Percentiles rank a stretch among this genome's conserved stretches.
Conservation (phyloP, 2,329 filamentous ascomycete genomes). For the Shiraia bambusicola region DNA sequence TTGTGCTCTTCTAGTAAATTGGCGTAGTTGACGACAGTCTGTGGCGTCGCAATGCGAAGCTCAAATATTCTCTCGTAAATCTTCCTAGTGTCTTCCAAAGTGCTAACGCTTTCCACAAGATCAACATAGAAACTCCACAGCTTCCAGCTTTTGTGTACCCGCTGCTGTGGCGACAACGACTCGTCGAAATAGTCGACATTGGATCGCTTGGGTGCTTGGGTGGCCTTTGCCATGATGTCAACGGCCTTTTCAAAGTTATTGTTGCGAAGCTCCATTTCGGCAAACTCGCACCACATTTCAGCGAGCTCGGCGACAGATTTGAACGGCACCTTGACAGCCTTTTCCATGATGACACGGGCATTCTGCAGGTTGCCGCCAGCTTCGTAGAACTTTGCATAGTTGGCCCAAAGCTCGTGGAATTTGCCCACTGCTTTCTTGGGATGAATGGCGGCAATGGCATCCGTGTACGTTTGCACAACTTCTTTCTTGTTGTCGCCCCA, state of each 20-base stretch:
- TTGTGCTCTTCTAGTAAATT: conserved; percentile 91
- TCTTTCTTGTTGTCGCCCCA: conserved; percentile 94
- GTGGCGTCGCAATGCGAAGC: conserved; percentile 93
- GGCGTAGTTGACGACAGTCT: conserved; percentile 98
- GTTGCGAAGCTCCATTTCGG: conserved; percentile 93
- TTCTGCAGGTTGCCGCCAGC: conserved; percentile 78
- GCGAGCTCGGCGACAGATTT: conserved; percentile 96
- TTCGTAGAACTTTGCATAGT: conserved; percentile 97
- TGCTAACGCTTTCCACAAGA: conserved; percentile 90
- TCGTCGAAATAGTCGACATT: conserved; percentile 99
- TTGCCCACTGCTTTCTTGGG: conserved; percentile 92
- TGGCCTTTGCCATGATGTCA: conserved; percentile 94
- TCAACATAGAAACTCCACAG: conserved; percentile 99
- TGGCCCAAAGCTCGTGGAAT: conserved; percentile 93
- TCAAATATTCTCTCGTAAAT: conserved; percentile 98
- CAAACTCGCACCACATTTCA: conserved; percentile 99
- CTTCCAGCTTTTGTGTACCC: conserved; percentile 99
- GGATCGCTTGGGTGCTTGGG: conserved; percentile 94
- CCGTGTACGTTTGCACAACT: conserved; percentile 90
- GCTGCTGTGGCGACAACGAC: conserved; percentile 86
- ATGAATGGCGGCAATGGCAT: conserved; percentile 88
- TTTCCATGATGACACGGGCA: conserved; percentile 92
- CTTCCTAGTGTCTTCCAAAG: conserved; percentile 86
- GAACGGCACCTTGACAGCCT: conserved; percentile 95
- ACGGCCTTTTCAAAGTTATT: conserved; percentile 96